Evolutionary conservation across 164 flowering plant species (phyloP), one percentile per base, ranked within the genome.

Genomic region (Chimonanthus praecox): DNA sequence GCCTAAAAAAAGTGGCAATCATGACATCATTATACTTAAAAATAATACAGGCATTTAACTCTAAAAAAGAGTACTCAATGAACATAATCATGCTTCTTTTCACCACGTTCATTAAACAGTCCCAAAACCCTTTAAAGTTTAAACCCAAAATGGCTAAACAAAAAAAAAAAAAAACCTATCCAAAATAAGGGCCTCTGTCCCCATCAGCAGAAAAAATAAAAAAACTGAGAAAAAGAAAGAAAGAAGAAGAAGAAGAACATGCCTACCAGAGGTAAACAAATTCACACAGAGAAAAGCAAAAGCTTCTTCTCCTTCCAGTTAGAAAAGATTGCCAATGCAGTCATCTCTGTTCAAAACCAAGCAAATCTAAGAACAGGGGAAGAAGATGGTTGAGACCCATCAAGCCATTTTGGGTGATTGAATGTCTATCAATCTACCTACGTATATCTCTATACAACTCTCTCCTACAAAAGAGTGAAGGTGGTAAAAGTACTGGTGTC

Each of bases 381-480:
- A 13, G 45, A 45, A 45, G 68, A 66, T n/a, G 18, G 4, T 7
- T 50, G 58, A 71, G 49, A 72, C 64, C 33, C 11, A 49, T 51
- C 49, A 66, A 4, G 47, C 33, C n/a, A 48, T n/a, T 72, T 64
- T 72, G 46, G 45, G 48, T 66, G 16, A 61, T 67, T 63, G 46
- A 46, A 64, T 71, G 50, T 11, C 7, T 47, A 63, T 66, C 58
- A 8, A 49, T 73, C 66, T 18, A 63, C 18, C 43, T 49, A 20
- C 48, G 15, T 79, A 58, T 73, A 69, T 64, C 70, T 77, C 78
- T 78, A 81, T 76, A 79, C 77, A 79, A 58, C 74, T 69, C 69
- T 61, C 61, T 63, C 16, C 21, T 49, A 0, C 8, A 20, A 62
- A 62, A 62, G 65, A 16, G 33, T 66, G 47, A 9, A 33, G n/a